Base-by-base conservation (phyloP, 1,284 basidiomycete genomes). In the Xerocomus nothofagi region DNA sequence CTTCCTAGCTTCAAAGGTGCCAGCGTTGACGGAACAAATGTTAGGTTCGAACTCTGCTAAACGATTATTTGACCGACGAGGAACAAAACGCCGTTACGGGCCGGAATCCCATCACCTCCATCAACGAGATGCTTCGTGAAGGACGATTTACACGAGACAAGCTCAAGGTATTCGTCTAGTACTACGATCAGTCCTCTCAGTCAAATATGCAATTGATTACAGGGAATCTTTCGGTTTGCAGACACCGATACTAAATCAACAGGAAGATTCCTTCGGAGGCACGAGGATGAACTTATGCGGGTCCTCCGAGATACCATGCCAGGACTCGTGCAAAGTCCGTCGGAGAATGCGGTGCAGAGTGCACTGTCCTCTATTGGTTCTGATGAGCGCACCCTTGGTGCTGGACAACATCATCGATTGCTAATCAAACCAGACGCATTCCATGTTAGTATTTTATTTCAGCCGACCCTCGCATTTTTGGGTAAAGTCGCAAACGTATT, bases 41-140 rank as follows among this genome's bases (percentile, higher is more conserved):
- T 40, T 47, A 95, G 93, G 81, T 97, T 39, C 83, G 90, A 47
- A 86, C 81, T 3, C 69, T 99, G n/a, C 78, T 99, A 34, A 82
- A 88, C 55, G 93, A 95, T 66, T 98, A 99, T 71, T 76, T 99
- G 10, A 89, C 87, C 21, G 92, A 95, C 67, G 93, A 96, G 60
- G 86, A 90, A 51, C 84, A 86, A 66, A 86, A 86, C 3, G 79
- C 84, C 4, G 77, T 84, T 12, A 78, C 88, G 9, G 84, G 88
- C 6, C 78, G 93, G 34, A 94, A 94, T 64, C 88, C 91, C 2
- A 88, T 98, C 45, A 83, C 88, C 6, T 94, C 95, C 3, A 91
- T 99, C 68, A 98, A 97, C 61, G 96, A 98, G 61, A 86, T 95
- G 10, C 78, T 99, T 31, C 81, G 91, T n/a, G 89, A 92, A 50